These are phyloP conservation scores for Grigorovia transvaalensis DNA, from an alignment of 805 yeast species.

Conservation along the genomic window DNA sequence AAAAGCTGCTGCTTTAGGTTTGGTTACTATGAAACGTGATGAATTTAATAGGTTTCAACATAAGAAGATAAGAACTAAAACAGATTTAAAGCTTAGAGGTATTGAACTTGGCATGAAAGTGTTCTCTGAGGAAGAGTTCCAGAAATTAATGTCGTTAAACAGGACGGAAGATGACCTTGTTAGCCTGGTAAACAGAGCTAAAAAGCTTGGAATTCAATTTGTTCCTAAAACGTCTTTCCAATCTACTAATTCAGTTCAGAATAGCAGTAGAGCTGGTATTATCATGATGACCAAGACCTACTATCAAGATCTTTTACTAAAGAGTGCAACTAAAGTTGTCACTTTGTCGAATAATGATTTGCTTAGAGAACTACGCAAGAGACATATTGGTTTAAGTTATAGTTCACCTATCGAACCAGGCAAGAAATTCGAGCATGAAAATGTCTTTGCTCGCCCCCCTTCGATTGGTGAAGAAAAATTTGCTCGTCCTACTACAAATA, in stretches of 20 bases:
- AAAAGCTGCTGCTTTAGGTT: constrained; percentile 5
- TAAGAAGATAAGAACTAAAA: background rate
- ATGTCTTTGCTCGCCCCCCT: background rate
- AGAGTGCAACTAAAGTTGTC: constrained; percentile 1
- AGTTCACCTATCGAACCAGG: background rate
- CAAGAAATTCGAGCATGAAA: no score
- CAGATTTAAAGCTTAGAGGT: constrained; percentile 1
- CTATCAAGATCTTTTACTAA: background rate
- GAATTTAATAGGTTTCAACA: constrained; percentile 1
- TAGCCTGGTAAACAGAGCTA: background rate
- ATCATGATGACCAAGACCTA: constrained; percentile 1
- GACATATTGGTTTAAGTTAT: background rate
- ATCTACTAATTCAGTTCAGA: background rate
- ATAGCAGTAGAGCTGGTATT: background rate
- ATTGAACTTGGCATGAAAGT: constrained; percentile 1
- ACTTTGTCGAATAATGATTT: constrained; percentile 1
- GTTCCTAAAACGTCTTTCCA: background rate
- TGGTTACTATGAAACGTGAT: constrained; percentile 1
- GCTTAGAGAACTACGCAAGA: constrained; percentile 1
- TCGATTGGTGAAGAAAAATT: background rate
- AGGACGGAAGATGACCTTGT: background rate
- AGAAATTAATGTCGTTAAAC: background rate
- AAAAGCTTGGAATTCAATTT: constrained; percentile 2
- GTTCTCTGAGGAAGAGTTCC: background rate
- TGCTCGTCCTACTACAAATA: background rate